These are phyloP conservation scores for Aspergillus ochraceus DNA, from an alignment of 2,329 filamentous ascomycete species.

Conservation along the genomic window DNA sequence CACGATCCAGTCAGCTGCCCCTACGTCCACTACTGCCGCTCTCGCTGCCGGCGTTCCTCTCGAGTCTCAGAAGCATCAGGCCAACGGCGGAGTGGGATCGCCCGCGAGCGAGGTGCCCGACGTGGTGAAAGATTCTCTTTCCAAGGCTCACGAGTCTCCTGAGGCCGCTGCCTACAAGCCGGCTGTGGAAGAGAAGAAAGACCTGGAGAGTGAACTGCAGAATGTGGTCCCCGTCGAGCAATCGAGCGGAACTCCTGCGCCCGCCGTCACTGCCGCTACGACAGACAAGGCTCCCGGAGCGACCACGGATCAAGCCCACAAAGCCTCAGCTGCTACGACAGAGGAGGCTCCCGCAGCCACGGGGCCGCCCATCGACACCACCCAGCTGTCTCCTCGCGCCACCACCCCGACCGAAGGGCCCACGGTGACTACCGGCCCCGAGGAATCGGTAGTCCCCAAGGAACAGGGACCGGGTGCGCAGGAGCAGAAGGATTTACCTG, in stretches of 20 bases:
- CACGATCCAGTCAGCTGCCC: slow-evolving; percentile 52
- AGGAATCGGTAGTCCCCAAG: slow-evolving; percentile 18
- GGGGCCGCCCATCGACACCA: slow-evolving; percentile 14
- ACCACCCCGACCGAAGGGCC: slow-evolving; percentile 9
- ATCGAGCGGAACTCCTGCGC: slow-evolving; percentile 40
- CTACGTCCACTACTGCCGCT: slow-evolving; percentile 47
- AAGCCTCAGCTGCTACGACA: slow-evolving; percentile 33
- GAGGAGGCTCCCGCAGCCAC: slow-evolving; percentile 37
- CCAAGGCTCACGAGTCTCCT: slow-evolving; percentile 58
- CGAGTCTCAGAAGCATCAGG: slow-evolving; percentile 33
- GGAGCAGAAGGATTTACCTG: neutral
- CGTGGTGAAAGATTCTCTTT: slow-evolving; percentile 47
- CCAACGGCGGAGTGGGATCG: slow-evolving; percentile 13
- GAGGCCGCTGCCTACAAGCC: slow-evolving; percentile 70
- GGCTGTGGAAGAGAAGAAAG: slow-evolving; percentile 73
- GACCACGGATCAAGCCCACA: neutral
- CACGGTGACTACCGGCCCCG: slow-evolving; percentile 21
- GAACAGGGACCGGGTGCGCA: slow-evolving; percentile 14
- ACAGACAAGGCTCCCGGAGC: slow-evolving; percentile 38
- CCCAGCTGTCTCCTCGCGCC: slow-evolving; percentile 20
- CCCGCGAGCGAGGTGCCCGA: slow-evolving; percentile 40
- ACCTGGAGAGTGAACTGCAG: slow-evolving; percentile 71
- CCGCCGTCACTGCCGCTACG: slow-evolving; percentile 41
- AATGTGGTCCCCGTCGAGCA: slow-evolving; percentile 44
- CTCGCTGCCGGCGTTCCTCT: slow-evolving; percentile 47